Evolutionary conservation across 192 early-diverging fungal species (phyloP), one percentile per base, ranked within the genome.

Genomic region (Chytriomyces sp.): DNA sequence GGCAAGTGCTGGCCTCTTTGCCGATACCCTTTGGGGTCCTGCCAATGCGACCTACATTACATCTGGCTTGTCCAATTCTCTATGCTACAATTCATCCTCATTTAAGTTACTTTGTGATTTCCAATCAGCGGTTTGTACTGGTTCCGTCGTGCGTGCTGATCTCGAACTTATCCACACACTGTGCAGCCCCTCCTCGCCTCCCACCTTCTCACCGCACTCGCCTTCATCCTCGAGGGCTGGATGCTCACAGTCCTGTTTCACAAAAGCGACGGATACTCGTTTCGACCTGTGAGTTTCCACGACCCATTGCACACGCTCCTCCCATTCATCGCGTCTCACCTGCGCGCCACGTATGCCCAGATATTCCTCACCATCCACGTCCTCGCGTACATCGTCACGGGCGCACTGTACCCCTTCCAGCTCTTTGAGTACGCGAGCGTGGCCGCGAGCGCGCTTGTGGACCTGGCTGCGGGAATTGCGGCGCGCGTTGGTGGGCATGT

Each of bases 151-250:
- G n/a, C n/a, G n/a, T n/a, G n/a, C n/a, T n/a, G n/a, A n/a, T n/a
- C n/a, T n/a, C n/a, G n/a, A n/a, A n/a, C n/a, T n/a, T n/a, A n/a
- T n/a, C n/a, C n/a, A n/a, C n/a, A n/a, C n/a, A n/a, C n/a, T n/a
- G n/a, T n/a, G n/a, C n/a, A n/a, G n/a, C n/a, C n/a, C n/a, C n/a
- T n/a, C n/a, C n/a, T n/a, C n/a, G n/a, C n/a, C n/a, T n/a, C n/a
- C n/a, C n/a, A n/a, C n/a, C n/a, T 22, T 22, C 30, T 26, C 4
- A 10, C 8, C 8, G 31, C 58, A 17, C 58, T 60, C 10, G 10
- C 62, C 30, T 64, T 64, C 25, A 22, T 49, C 17, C 44, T 49
- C 17, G 62, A 64, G 30, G 62, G 62, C 12, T 64, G 62, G 62
- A 30, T 64, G 25, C 62, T 64, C 14, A n/a, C 39, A 33, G 22